These are phyloP conservation scores for Gloeophyllum trabeum DNA, from an alignment of 768 basidiomycete species.

Conservation along the genomic window DNA sequence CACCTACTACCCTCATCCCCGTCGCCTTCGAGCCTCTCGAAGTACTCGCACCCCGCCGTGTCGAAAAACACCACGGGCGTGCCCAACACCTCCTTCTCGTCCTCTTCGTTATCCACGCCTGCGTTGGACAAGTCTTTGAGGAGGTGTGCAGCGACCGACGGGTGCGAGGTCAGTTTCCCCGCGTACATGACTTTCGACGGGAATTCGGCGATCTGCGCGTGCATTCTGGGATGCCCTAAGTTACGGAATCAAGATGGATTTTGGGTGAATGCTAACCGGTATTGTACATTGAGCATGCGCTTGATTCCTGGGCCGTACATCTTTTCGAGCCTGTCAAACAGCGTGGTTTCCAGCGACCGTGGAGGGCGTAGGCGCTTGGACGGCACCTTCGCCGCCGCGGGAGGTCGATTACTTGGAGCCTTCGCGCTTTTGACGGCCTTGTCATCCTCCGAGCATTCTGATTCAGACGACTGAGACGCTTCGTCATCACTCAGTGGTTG, in stretches of 20 bases:
- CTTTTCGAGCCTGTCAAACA: conserved; percentile 85
- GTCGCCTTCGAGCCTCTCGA: conserved; percentile 68
- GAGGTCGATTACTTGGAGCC: neutral
- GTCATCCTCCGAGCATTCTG: conserved; percentile 9
- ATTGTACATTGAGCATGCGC: conserved; percentile 82
- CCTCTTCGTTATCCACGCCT: conserved; percentile 43
- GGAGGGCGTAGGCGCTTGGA: conserved; percentile 36
- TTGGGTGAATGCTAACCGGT: conserved; percentile 40
- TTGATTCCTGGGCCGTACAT: conserved; percentile 83
- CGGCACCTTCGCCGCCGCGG: neutral
- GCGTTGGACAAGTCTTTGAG: conserved; percentile 59
- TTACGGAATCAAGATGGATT: neutral
- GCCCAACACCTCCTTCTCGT: conserved; percentile 58
- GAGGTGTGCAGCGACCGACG: conserved; percentile 60
- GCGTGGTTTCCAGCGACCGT: conserved; percentile 70
- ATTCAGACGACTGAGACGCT: conserved; percentile 1
- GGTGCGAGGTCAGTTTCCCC: conserved; percentile 56
- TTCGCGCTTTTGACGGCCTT: conserved; percentile 3
- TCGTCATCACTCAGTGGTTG: neutral
- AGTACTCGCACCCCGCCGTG: conserved; percentile 90
- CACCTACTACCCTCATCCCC: conserved; percentile 84
- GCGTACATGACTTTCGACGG: conserved; percentile 78
- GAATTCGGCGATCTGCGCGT: conserved; percentile 73
- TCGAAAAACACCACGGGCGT: conserved; percentile 89
- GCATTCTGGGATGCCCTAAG: conserved; percentile 52